Evolutionary conservation across 2,329 filamentous ascomycete species (phyloP).

Genomic region (Dryadomyces sulphureus): DNA sequence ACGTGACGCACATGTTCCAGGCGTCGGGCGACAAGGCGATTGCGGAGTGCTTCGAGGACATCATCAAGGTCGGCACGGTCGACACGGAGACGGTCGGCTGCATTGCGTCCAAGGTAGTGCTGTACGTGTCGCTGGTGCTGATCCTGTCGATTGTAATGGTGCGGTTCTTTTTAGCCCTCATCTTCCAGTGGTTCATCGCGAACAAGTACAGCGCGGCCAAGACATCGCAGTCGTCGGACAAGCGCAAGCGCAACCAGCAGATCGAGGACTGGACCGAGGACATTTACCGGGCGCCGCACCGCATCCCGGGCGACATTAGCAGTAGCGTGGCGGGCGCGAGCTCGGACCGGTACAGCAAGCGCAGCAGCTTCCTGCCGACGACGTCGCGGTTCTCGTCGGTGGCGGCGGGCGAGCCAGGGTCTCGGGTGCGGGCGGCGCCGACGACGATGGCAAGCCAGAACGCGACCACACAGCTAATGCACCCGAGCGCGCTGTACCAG

Average conservation of each 20-base stretch:
- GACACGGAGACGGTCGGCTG: constrained; percentile 95
- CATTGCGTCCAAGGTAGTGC: constrained; percentile 91
- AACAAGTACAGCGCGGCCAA: constrained; percentile 72
- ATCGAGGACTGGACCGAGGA: constrained; percentile 98
- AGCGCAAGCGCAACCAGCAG: constrained; percentile 74
- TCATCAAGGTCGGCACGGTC: constrained; percentile 88
- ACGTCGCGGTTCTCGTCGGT: constrained; percentile 90
- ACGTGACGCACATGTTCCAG: constrained; percentile 81
- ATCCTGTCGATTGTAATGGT: constrained; percentile 78
- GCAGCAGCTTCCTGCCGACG: constrained; percentile 78
- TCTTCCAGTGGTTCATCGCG: constrained; percentile 95
- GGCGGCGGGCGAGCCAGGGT: constrained; percentile 51
- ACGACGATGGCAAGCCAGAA: constrained; percentile 94
- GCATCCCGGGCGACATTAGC: constrained; percentile 60
- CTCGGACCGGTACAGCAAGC: constrained; percentile 62
- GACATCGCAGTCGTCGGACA: constrained; percentile 68
- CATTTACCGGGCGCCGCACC: constrained; percentile 82
- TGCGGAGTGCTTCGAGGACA: constrained; percentile 78
- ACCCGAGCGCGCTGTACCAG: constrained; percentile 58
- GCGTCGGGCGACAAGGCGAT: constrained; percentile 62
- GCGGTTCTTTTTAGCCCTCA: constrained; percentile 75
- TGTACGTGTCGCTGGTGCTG: constrained; percentile 83
- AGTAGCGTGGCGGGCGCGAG: constrained; percentile 40
- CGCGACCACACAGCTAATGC: constrained; percentile 56
- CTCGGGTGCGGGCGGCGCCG: constrained; percentile 40